Evolutionary conservation across 78 protist species (phyloP).

Genomic region (Guillardia theta): DNA sequence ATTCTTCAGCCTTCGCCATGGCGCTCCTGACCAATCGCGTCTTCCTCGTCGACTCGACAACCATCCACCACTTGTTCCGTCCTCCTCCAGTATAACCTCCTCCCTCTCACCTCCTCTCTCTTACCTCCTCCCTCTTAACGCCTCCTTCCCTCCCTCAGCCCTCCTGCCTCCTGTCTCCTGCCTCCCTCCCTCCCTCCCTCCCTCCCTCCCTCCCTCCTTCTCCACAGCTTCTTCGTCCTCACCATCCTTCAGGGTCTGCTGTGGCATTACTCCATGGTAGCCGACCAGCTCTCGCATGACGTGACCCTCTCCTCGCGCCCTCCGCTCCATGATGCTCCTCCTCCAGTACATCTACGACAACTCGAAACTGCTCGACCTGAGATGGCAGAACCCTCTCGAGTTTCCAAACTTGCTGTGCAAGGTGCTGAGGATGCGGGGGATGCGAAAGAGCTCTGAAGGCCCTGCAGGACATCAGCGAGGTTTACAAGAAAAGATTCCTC

Average conservation of each 20-base stretch:
- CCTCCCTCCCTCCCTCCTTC: background rate
- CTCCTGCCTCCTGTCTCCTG: background rate
- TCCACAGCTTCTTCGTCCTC: background rate
- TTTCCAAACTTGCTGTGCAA: slow-evolving; percentile 9
- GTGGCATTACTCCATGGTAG: too few species aligned
- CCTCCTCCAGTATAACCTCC: background rate
- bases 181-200: background rate
- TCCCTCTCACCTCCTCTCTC: background rate
- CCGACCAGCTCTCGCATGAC: too few species aligned
- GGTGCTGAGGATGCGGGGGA: background rate
- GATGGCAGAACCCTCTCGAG: background rate
- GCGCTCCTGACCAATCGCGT: slow-evolving; percentile 27
- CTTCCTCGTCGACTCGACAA: background rate
- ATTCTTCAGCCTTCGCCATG: background rate
- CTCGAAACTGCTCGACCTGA: background rate
- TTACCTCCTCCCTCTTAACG: background rate
- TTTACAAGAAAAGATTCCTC: background rate
- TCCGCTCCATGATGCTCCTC: background rate
- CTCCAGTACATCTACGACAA: background rate
- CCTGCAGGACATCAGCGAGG: background rate
- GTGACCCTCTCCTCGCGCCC: background rate
- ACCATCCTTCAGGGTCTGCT: background rate
- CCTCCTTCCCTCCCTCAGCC: background rate
- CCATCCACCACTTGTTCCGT: background rate
- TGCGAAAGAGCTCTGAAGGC: background rate